A percentile compares a stretch with the other conserved stretches of the same genome.
Evolutionary conservation across 2,329 filamentous ascomycete genomes (phyloP).

Genomic region (Aspergillus proliferans): DNA sequence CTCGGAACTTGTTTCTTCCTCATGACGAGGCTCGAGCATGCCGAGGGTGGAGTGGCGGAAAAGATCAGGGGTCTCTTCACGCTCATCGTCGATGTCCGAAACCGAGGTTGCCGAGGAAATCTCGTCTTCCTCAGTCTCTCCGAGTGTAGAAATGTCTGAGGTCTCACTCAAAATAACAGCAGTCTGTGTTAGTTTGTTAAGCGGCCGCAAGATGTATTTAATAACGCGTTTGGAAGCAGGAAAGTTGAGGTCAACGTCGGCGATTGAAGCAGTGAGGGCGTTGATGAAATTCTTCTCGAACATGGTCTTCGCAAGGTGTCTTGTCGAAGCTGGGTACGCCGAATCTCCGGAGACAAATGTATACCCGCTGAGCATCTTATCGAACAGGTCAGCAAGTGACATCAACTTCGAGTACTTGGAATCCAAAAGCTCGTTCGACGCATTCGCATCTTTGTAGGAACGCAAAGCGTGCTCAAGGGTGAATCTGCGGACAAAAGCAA

Average conservation of each 20-base stretch:
- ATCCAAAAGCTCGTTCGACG: slow-evolving; percentile 73
- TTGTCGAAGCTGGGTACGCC: slow-evolving; percentile 56
- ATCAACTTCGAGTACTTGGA: slow-evolving; percentile 82
- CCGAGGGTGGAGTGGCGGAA: slow-evolving; percentile 94
- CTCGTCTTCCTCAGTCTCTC: slow-evolving; percentile 75
- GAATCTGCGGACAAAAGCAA: slow-evolving; percentile 89
- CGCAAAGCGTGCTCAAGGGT: slow-evolving; percentile 89
- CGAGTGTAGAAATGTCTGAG: slow-evolving; percentile 64
- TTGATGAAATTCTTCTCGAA: slow-evolving; percentile 95
- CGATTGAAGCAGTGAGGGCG: slow-evolving; percentile 82
- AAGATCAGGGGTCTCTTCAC: slow-evolving; percentile 92
- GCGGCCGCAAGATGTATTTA: slow-evolving; percentile 88
- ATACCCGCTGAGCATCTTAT: slow-evolving; percentile 79
- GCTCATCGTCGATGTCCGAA: slow-evolving; percentile 77
- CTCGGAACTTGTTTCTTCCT: slow-evolving; percentile 74
- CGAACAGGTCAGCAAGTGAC: slow-evolving; percentile 83
- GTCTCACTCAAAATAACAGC: slow-evolving; percentile 78
- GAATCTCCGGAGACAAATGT: slow-evolving; percentile 54
- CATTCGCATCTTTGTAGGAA: slow-evolving; percentile 80
- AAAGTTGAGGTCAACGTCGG: slow-evolving; percentile 92
- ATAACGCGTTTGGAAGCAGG: slow-evolving; percentile 88
- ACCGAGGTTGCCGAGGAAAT: slow-evolving; percentile 81
- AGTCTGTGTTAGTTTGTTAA: slow-evolving; percentile 80
- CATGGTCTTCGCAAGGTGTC: slow-evolving; percentile 88
- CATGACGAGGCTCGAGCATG: slow-evolving; percentile 79